Conservation (phyloP, 2,329 filamentous ascomycete species). For the Aureobasidium sp. region DNA sequence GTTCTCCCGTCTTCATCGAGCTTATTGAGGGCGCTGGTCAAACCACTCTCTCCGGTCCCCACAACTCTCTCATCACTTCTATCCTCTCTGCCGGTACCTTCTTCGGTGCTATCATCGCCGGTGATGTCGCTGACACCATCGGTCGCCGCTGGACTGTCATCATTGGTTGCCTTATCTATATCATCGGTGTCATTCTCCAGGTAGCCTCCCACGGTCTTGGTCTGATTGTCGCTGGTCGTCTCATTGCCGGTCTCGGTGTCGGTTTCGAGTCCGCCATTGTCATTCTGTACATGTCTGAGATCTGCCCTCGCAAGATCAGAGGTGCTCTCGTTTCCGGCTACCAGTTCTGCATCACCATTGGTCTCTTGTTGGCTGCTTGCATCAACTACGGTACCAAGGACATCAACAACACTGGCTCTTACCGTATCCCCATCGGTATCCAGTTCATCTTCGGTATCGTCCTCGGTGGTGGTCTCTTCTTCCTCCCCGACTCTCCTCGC, state of each 20-base stretch:
- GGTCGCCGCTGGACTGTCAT: slow-evolving; percentile 68
- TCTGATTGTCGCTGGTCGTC: slow-evolving; percentile 62
- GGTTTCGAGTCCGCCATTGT: slow-evolving; percentile 74
- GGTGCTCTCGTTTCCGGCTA: slow-evolving; percentile 74
- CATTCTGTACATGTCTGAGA: slow-evolving; percentile 83
- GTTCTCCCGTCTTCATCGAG: slow-evolving; percentile 43
- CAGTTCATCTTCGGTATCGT: slow-evolving; percentile 77
- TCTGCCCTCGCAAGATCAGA: slow-evolving; percentile 63
- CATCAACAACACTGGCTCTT: slow-evolving; percentile 54
- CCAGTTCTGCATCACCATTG: slow-evolving; percentile 76
- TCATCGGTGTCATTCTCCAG: slow-evolving; percentile 55
- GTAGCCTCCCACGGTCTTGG: slow-evolving; percentile 47
- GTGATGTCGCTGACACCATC: slow-evolving; percentile 66
- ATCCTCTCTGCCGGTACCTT: slow-evolving; percentile 70
- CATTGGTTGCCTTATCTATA: slow-evolving; percentile 62
- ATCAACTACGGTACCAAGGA: slow-evolving; percentile 65
- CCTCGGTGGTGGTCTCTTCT: slow-evolving; percentile 60
- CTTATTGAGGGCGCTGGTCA: slow-evolving; percentile 39
- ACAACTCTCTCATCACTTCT: slow-evolving; percentile 58
- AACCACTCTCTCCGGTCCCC: slow-evolving; percentile 21
- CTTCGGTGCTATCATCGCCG: slow-evolving; percentile 68
- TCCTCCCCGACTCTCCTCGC: slow-evolving; percentile 78
- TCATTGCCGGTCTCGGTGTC: slow-evolving; percentile 69
- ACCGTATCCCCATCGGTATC: slow-evolving; percentile 72
- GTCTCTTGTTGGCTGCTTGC: slow-evolving; percentile 59